Conservation (phyloP, 2,329 filamentous ascomycete species). For the Plenodomus biglobosus region DNA sequence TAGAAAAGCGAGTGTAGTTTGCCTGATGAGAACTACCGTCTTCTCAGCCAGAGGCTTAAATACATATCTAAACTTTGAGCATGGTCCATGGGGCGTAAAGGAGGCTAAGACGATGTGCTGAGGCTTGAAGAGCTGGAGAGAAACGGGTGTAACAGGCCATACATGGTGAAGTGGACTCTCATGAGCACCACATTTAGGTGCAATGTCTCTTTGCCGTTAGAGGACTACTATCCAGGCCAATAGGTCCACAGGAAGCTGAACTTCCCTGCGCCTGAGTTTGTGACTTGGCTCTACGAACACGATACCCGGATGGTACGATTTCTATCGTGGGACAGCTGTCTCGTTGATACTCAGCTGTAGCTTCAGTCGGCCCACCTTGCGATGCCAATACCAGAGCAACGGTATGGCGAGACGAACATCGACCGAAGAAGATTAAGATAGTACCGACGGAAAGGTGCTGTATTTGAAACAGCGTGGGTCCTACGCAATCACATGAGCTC, state of each 20-base stretch:
- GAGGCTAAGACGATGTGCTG: conserved; percentile 3
- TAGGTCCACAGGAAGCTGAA: neutral
- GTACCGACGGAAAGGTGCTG: conserved; percentile 5
- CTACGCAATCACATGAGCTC: conserved; percentile 5
- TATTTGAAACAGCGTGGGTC: conserved; percentile 3
- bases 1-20: conserved; percentile 18
- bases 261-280: neutral
- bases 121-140: conserved; percentile 4
- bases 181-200: neutral
- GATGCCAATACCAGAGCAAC: conserved; percentile 6
- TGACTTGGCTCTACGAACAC: neutral
- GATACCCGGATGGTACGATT: neutral
- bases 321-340: conserved; percentile 5
- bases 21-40: conserved; percentile 15
- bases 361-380: conserved; percentile 6
- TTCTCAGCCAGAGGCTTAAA: conserved; percentile 3
- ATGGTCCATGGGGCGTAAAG: conserved; percentile 4
- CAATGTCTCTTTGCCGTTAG: neutral
- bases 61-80: neutral
- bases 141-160: neutral
- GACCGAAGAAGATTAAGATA: neutral
- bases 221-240: neutral
- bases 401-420: neutral
- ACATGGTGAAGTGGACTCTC: neutral
- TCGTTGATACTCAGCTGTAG: conserved; percentile 4